Evolutionary conservation across 202 grass and related monocot genomes (phyloP), one percentile per base, ranked within the genome.

Genomic region (Carex arenaria): DNA sequence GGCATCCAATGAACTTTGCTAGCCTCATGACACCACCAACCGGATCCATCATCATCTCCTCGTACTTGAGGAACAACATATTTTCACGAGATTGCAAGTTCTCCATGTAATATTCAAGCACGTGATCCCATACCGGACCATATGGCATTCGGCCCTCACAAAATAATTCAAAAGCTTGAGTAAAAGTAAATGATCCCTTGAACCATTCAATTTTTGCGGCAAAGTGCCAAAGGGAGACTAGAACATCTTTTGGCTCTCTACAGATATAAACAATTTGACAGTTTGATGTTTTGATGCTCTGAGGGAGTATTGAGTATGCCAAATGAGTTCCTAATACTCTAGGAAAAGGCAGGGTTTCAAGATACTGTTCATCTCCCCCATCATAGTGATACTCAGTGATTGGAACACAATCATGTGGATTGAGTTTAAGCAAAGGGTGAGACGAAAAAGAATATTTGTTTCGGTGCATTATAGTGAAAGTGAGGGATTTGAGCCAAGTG

Each of bases 71-170:
- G 68, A 88, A 90, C 4, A 97, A 67, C 10, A 90, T 83, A 7
- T 72, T 71, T 10, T 92, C 67, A 0, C 73, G 69, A 1, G 3
- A 14, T 0, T 22, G 31, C 15, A 64, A 8, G 59, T 80, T 93
- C 64, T 87, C 86, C 2, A 20, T 82, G 89, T 87, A 90, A 76
- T 90, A 93, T 19, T n/a, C 40, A 17, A 92, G 79, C 4, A 61
- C 60, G 23, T 90, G 91, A 51, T 93, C 87, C 91, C 94, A 93
- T 2, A 93, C 17, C 12, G 91, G 80, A 5, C 91, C 91, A 42
- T 4, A 3, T 0, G 14, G 32, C 67, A 45, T 42, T 10, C 62
- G 31, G 18, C 91, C 89, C n/a, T 89, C 80, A 85, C 82, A 90
- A 38, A 90, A 84, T 23, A 80, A 38, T 26, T 92, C 86, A 26